Conservation (phyloP, 768 basidiomycete genomes). For the Phanerodontia chrysosporium region DNA sequence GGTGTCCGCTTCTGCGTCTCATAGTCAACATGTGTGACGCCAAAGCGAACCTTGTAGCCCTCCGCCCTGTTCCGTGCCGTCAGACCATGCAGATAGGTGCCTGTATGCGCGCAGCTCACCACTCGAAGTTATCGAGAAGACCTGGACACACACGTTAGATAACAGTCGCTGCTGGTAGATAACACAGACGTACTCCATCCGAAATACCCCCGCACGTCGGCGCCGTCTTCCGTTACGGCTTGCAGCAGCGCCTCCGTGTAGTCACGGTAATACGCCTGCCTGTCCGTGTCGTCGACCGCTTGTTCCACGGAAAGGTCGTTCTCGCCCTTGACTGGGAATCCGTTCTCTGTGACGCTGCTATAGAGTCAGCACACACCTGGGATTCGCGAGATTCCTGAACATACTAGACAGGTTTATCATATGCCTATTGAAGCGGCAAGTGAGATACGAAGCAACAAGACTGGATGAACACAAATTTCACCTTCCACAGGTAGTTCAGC, state of each 20-base stretch:
- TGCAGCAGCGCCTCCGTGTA: conserved; percentile 33
- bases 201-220: conserved; percentile 34
- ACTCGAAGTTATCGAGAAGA: conserved; percentile 43
- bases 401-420: conserved; percentile 34
- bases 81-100: background rate
- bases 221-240: conserved; percentile 34
- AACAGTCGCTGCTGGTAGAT: background rate
- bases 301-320: conserved; percentile 30
- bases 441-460: background rate
- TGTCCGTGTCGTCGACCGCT: conserved; percentile 34
- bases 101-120: conserved; percentile 21
- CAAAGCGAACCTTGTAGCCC: conserved; percentile 41
- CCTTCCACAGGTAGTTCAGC: conserved; percentile 38
- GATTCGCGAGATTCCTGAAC: conserved; percentile 7
- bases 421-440: conserved; percentile 23
- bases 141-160: conserved; percentile 16
- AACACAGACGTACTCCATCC: conserved; percentile 33
- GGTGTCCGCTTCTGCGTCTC: conserved; percentile 25
- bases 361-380: too few species aligned
- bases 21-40: conserved; percentile 39
- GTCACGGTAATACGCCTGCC: conserved; percentile 37
- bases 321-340: conserved; percentile 39
- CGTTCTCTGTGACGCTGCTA: conserved; percentile 42
- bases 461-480: conserved; percentile 12
- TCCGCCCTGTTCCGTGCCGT: conserved; percentile 25